Evolutionary conservation across 1,284 basidiomycete species (phyloP).

Genomic region (Uromyces viciae-fabae): DNA sequence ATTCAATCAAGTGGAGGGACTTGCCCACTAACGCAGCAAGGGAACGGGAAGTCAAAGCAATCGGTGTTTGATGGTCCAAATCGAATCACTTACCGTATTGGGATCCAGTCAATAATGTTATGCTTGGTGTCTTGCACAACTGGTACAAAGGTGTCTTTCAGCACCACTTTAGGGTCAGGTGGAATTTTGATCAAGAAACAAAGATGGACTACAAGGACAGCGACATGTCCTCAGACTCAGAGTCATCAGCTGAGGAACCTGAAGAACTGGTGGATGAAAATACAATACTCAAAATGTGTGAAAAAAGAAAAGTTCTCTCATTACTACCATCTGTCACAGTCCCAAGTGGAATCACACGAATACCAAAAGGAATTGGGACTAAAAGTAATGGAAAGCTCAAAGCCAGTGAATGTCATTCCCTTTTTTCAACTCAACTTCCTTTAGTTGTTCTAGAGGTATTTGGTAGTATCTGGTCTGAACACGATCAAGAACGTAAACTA

Average conservation of each 20-base stretch:
- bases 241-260: too few relatives aligned
- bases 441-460: neutral
- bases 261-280: too few relatives aligned
- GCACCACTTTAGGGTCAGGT: neutral
- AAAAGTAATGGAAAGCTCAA: neutral
- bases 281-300: too few relatives aligned
- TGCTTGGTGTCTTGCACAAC: slow-evolving; percentile 24
- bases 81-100: slow-evolving; percentile 4
- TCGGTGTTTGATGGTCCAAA: slow-evolving; percentile 10
- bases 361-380: neutral
- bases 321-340: too few relatives aligned
- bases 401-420: neutral
- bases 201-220: neutral
- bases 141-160: slow-evolving; percentile 9
- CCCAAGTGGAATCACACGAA: too few relatives aligned
- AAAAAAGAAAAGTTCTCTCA: too few relatives aligned
- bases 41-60: neutral
- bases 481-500: neutral
- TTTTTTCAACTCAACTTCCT: neutral
- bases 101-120: neutral
- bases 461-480: neutral
- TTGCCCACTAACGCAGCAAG: neutral
- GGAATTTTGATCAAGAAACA: neutral
- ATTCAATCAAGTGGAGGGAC: neutral
- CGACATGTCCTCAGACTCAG: too few relatives aligned